Evolutionary conservation across 1,284 basidiomycete genomes (phyloP).

Genomic region (Ustilago xerochloae): DNA sequence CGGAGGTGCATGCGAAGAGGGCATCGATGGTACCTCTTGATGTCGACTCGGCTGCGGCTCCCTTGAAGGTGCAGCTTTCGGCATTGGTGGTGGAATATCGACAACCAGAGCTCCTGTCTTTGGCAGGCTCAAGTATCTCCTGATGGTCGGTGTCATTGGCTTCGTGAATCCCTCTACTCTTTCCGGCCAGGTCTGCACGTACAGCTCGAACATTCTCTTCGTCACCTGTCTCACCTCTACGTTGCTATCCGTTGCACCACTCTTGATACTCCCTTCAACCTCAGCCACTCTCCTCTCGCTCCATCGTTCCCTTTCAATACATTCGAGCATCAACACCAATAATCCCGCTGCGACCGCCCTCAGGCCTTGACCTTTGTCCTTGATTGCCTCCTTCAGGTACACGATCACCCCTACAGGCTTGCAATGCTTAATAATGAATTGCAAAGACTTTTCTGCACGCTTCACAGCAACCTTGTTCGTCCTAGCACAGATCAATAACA

Average conservation of each 20-base stretch:
- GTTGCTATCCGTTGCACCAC: slow-evolving; percentile 70
- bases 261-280: slow-evolving; percentile 69
- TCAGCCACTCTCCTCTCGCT: slow-evolving; percentile 60
- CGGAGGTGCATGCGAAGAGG: not conserved
- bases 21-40: not conserved
- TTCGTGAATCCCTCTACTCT: slow-evolving; percentile 70
- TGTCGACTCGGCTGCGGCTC: slow-evolving; percentile 1
- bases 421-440: slow-evolving; percentile 70
- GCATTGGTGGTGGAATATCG: slow-evolving; percentile 9
- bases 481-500: slow-evolving; percentile 70
- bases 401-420: slow-evolving; percentile 66
- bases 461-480: slow-evolving; percentile 72
- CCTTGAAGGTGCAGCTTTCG: not conserved
- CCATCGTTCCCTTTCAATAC: slow-evolving; percentile 63
- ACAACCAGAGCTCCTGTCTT: slow-evolving; percentile 48
- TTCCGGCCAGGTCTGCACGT: slow-evolving; percentile 69
- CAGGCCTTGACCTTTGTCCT: slow-evolving; percentile 67
- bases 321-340: slow-evolving; percentile 61
- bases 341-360: slow-evolving; percentile 40
- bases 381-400: slow-evolving; percentile 68
- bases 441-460: slow-evolving; percentile 70
- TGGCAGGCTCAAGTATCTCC: slow-evolving; percentile 69
- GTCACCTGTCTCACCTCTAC: slow-evolving; percentile 70
- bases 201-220: slow-evolving; percentile 70
- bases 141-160: slow-evolving; percentile 70